Evolutionary conservation across 164 flowering plant species (phyloP), one percentile per base, ranked within the genome.

Genomic region (Annona squamosa): DNA sequence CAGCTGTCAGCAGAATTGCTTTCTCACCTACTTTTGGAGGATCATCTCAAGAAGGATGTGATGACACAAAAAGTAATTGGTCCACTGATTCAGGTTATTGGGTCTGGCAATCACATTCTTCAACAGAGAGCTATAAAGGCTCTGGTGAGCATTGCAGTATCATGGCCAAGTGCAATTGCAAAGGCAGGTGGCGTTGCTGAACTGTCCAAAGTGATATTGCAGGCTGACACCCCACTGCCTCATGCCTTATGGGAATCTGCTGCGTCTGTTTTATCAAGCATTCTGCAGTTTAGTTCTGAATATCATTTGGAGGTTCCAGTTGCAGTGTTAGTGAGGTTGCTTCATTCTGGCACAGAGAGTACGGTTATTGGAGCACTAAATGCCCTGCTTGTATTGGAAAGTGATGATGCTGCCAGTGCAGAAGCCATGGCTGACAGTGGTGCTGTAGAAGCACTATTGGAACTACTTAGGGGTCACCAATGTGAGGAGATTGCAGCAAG

Each of bases 101-200:
- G 94, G 59, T 89, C 95, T 68, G 97, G 95, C 57, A 82, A 83
- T 46, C 97, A 83, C 72, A 84, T 89, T 72, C 76, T 91, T 84
- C 99, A 93, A 81, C 99, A 95, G 82, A 86, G 93, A 82, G 92
- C 95, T 76, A 87, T 95, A 62, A 91, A 89, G 79, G 98, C 99
- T 74, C 93, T 95, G 71, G 97, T 88, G 62, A 80, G 91, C 73
- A 83, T 96, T 77, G 87, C 99, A 17, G 73, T 86, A 46, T 80
- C 81, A 65, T 96, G 98, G 99, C 98, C 99, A 17, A 96, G 93
- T 80, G 98, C 90, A 78, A 92, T 93, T 82, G 99, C 98, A 46
- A 93, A 89, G 81, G 98, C 92, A 69, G 99, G 99, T 76, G 99
- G 98, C 67, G 98, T 96, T 12, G 77, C 13, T 78, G 95, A 91